Evolutionary conservation across 805 yeast species (phyloP), one percentile per base, ranked within the genome.

Genomic region (Kuraishia capsulata): DNA sequence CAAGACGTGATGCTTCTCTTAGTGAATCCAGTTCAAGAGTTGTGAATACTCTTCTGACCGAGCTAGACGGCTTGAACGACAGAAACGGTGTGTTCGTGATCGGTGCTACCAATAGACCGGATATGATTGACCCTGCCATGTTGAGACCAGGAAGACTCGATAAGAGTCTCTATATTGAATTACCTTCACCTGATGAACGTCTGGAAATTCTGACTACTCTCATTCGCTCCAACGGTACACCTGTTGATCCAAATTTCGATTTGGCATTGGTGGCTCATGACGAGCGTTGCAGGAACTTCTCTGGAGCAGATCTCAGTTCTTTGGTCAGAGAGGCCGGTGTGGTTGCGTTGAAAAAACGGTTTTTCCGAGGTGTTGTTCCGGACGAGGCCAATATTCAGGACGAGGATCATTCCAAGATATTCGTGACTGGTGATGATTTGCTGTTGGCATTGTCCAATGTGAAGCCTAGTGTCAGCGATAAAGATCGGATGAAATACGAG

Each of bases 101-200:
- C 47, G 97, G 96, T 21, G 98, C 98, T 2, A 90, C 98, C 0
- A 90, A 90, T 52, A 73, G 98, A 56, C 97, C 97, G 0, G 98
- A 90, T 56, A 90, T 90, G 86, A 92, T 90, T 46, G 98, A 90
- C 59, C 88, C 96, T 3, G 98, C 98, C 0, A 92, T 90, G 97
- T 63, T 92, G 33, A 75, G 98, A 55, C 97, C 97, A 0, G 98
- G 97, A 4, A 76, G 98, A 59, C 69, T 90, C 50, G 97, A 92
- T 54, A 92, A 90, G 60, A 86, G 96, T 2, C 64, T 90, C 33
- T 90, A 81, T 58, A 90, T 90, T 20, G 97, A 90, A 55, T 68
- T 90, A 37, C 98, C 98, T 3, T 73, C 76, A 5, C 73, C 77
- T 1, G 68, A 64, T 3, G 98, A 92, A 56, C 70, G 96, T 44